Base-by-base conservation (phyloP, 257 asterid species). In the Craterostigma plantagineum region DNA sequence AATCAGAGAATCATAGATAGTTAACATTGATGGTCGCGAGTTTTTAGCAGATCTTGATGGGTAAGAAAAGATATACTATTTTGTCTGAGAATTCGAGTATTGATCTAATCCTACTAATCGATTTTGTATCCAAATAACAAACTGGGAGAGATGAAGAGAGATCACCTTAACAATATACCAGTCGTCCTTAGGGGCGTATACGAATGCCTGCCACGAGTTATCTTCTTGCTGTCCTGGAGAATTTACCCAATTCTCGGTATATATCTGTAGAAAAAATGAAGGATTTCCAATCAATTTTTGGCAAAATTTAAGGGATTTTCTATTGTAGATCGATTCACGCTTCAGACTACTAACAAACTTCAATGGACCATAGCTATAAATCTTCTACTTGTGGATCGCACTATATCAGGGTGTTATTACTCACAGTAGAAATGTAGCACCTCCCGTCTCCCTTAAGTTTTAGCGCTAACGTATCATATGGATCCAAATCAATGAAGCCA, bases 141-240 rank as follows among this genome's bases (percentile, higher is more conserved):
- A n/a, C n/a, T n/a, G 66, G 38, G 63, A 54, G 57, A 42, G 58
- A 52, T 46, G 8, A 53, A 27, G 67, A 30, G 55, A 1, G 57
- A 77, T 64, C 67, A 61, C 95, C 90, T 87, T 82, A 0, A 90
- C 77, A 33, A 87, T 82, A 55, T 79, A 79, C 98, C 98, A 87
- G 74, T 74, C 60, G 58, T 63, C 95, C 63, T 66, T 65, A 11
- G 95, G 98, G 46, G 82, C 98, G 46, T 49, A 70, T 49, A 82
- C 77, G 46, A 76, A 87, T 35, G 95, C 95, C 52, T 82, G 98
- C 98, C 98, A 87, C 17, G 92, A 87, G 77, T 87, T 87, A 67
- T 87, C 98, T 70, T 87, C 98, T 55, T 71, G 80, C 65, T 87
- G 95, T 49, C 93, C 98, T 1, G 95, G 98, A 62, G 90, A 76